Evolutionary conservation across 768 basidiomycete species (phyloP), one percentile per base, ranked within the genome.

Genomic region (Amanita pseudoporphyria): DNA sequence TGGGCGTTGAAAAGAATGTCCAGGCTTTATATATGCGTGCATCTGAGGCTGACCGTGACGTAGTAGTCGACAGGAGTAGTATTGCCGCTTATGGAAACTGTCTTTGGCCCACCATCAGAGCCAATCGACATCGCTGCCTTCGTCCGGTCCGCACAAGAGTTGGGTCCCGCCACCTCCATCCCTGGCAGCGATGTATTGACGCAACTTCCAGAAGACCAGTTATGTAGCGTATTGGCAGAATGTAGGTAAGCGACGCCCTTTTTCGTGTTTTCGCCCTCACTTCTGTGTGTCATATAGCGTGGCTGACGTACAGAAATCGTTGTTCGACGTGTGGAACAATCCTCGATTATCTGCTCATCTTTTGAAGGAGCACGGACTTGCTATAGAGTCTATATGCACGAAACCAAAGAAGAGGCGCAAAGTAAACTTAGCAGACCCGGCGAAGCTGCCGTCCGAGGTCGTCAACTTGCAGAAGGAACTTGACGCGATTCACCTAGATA

Each of bases 81-180:
- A 26, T 38, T 42, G 12, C 41, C 49, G 43, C 55, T 53, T 45
- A 58, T 68, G 46, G 78, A 81, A 53, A 78, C 74, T 28, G 68
- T 75, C 48, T 80, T 84, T 62, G 83, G 83, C 0, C 83, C 82
- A 37, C 67, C 81, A 18, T 85, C 83, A 35, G 73, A 81, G 30
- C 65, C 57, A 21, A 69, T 84, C 28, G 60, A 76, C 39, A 54
- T 84, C 39, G 59, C 58, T 22, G 62, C 62, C 1, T 82, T 82
- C 56, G 52, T 76, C 12, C 62, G 67, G 10, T 58, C 65, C 44
- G 64, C 68, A 5, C 36, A 51, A 31, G 49, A 52, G 9, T 44
- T 58, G 31, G 54, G 55, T 36, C 35, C 40, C 49, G 6, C 32
- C 32, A 36, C 35, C 24, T 53, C 36, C 9, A 37, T 30, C 9